These are phyloP conservation scores for Heliosperma pusillum DNA, from an alignment of 148 eudicot genomes.

Conservation along the genomic window DNA sequence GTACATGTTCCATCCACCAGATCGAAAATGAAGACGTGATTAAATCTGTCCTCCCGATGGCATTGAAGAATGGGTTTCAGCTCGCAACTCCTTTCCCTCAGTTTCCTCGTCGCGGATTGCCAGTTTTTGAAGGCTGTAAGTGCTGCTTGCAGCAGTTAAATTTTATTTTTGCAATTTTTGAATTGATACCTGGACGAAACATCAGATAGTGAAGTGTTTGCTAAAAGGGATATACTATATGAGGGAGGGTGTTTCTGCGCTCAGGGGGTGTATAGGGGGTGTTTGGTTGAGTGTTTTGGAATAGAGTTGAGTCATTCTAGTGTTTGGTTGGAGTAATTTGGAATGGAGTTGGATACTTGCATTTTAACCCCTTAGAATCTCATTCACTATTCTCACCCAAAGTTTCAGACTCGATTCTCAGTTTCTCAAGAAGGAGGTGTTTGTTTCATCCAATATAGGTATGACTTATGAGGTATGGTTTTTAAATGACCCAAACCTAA, in stretches of 20 bases:
- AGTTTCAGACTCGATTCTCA: too few relatives aligned
- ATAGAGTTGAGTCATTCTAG: too few relatives aligned
- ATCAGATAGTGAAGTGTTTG: neutral
- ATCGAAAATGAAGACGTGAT: constrained; percentile 94
- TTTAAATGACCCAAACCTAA: too few relatives aligned
- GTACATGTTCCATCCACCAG: constrained; percentile 92
- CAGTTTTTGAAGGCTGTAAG: constrained; percentile 87
- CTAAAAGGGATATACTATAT: neutral
- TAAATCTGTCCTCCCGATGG: constrained; percentile 59
- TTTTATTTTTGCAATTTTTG: neutral
- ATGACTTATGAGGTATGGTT: too few relatives aligned
- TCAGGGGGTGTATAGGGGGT: neutral
- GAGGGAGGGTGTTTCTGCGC: neutral
- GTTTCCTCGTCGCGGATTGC: constrained; percentile 93
- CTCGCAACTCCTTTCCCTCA: constrained; percentile 66
- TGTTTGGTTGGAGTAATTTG: too few relatives aligned
- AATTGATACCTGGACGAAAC: neutral
- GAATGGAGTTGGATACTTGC: too few relatives aligned
- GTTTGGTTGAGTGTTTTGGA: too few relatives aligned
- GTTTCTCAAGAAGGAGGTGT: too few relatives aligned
- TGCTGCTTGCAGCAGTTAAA: constrained; percentile 6
- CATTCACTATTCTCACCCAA: too few relatives aligned
- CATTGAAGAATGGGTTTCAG: constrained; percentile 66
- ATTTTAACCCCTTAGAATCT: too few relatives aligned
- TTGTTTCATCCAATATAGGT: too few relatives aligned